Conservation (phyloP, 176 grass and related monocot species). For the Tuctoria greenei region DNA sequence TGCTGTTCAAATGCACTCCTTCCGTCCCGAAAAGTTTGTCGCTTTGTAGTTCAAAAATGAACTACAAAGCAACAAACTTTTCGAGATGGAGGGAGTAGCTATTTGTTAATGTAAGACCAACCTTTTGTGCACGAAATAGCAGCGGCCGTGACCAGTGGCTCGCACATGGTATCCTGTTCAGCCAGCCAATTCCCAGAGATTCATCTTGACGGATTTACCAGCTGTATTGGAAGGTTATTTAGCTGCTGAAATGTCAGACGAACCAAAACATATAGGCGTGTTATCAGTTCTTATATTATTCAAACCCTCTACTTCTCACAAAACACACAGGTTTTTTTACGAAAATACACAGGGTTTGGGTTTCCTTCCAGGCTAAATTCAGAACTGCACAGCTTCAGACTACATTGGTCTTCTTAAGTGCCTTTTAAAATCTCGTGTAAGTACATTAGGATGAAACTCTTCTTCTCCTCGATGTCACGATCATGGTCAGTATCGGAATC, state of each 20-base stretch:
- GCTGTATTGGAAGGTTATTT: no score
- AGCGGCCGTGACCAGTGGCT: no score
- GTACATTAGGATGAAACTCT: not conserved
- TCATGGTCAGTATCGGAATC: conserved; percentile 11
- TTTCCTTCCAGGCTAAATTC: not conserved
- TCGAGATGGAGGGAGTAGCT: no score
- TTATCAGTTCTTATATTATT: not conserved
- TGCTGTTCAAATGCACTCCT: not conserved
- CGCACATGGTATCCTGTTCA: not conserved
- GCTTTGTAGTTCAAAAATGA: no score
- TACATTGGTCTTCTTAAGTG: not conserved
- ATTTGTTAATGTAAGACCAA: no score
- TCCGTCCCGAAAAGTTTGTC: no score
- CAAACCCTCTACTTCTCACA: not conserved
- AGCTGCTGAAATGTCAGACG: not conserved
- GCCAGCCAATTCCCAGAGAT: not conserved
- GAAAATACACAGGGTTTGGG: not conserved
- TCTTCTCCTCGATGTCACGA: not conserved
- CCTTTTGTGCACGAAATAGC: no score
- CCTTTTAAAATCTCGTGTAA: not conserved
- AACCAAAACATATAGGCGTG: not conserved
- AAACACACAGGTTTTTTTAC: not conserved
- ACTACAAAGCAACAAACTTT: no score
- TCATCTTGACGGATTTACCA: not conserved
- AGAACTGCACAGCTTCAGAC: not conserved